Conservation (phyloP, 768 basidiomycete genomes). For the Mycena indigotica region DNA sequence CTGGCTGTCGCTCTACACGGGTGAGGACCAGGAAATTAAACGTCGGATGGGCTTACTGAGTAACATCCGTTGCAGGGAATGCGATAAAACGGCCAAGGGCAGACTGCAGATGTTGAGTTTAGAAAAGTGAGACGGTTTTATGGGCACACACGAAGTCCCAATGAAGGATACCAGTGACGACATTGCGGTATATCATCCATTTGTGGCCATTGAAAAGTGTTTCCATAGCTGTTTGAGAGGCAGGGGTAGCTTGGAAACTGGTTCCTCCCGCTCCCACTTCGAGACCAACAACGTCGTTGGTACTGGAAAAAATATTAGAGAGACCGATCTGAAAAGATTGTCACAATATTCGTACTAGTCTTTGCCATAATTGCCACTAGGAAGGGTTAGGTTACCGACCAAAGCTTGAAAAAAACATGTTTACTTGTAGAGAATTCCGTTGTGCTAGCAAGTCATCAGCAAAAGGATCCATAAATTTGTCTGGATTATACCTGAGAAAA, state of each 20-base stretch:
- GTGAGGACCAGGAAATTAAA: background rate
- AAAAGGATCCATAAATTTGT: background rate
- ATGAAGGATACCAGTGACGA: slow-evolving; percentile 56
- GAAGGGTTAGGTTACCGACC: background rate
- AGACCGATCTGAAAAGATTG: too few relatives aligned
- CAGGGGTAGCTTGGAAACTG: slow-evolving; percentile 48
- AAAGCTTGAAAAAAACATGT: background rate
- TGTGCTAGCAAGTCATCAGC: slow-evolving; percentile 51
- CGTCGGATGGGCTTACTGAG: slow-evolving; percentile 34
- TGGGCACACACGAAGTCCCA: slow-evolving; percentile 67
- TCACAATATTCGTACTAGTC: too few relatives aligned
- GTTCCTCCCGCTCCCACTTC: slow-evolving; percentile 66
- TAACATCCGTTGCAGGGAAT: slow-evolving; percentile 54
- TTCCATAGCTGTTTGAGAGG: slow-evolving; percentile 50
- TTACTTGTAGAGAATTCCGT: slow-evolving; percentile 61
- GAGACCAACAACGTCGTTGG: slow-evolving; percentile 62
- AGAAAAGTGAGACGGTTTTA: background rate
- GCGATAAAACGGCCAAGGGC: slow-evolving; percentile 65
- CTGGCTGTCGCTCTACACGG: slow-evolving; percentile 52
- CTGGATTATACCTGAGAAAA: slow-evolving; percentile 37
- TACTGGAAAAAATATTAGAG: too few relatives aligned
- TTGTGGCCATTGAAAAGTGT: slow-evolving; percentile 58
- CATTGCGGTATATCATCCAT: slow-evolving; percentile 74
- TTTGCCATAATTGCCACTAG: slow-evolving; percentile 65
- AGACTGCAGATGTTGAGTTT: slow-evolving; percentile 44